A percentile compares a stretch with the other conserved stretches of the same genome.
Conservation (phyloP, 768 basidiomycete species). For the Solioccasus polychromus region DNA sequence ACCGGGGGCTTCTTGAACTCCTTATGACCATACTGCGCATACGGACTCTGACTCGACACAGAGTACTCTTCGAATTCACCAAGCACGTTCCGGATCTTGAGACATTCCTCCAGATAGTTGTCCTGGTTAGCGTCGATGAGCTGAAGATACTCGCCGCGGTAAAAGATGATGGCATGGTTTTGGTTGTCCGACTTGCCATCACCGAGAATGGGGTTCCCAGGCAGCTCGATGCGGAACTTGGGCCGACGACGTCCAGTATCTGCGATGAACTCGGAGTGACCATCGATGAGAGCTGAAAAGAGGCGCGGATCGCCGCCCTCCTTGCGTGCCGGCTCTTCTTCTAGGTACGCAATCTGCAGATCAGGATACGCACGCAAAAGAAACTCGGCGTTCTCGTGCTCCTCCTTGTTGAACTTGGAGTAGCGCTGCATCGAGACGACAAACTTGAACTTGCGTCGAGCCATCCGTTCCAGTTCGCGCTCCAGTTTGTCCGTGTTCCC, state of each 20-base stretch:
- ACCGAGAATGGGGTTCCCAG: constrained; percentile 97
- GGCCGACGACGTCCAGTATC: constrained; percentile 87
- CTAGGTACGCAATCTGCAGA: constrained; percentile 96
- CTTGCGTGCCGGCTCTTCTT: constrained; percentile 91
- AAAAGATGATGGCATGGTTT: constrained; percentile 99
- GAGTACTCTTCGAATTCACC: constrained; percentile 95
- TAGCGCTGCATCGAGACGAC: constrained; percentile 99
- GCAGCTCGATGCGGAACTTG: constrained; percentile 98
- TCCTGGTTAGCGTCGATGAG: constrained; percentile 99
- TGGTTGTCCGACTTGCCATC: constrained; percentile 99
- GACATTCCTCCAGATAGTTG: constrained; percentile 98
- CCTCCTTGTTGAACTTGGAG: constrained; percentile 99
- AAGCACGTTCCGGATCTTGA: constrained; percentile 98
- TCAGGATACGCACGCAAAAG: constrained; percentile 96
- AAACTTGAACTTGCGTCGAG: constrained; percentile 97
- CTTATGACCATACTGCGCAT: constrained; percentile 84
- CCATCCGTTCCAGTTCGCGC: constrained; percentile 96
- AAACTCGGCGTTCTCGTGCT: constrained; percentile 98
- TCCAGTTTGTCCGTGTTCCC: constrained; percentile 97
- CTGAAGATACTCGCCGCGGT: constrained; percentile 98
- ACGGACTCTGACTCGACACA: constrained; percentile 84
- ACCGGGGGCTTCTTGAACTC: constrained; percentile 88
- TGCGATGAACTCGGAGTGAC: constrained; percentile 92
- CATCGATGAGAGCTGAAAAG: constrained; percentile 95
- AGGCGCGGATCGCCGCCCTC: constrained; percentile 94